Conservation (phyloP, 495 filamentous ascomycete species). For the Aspergillus nidulans region DNA sequence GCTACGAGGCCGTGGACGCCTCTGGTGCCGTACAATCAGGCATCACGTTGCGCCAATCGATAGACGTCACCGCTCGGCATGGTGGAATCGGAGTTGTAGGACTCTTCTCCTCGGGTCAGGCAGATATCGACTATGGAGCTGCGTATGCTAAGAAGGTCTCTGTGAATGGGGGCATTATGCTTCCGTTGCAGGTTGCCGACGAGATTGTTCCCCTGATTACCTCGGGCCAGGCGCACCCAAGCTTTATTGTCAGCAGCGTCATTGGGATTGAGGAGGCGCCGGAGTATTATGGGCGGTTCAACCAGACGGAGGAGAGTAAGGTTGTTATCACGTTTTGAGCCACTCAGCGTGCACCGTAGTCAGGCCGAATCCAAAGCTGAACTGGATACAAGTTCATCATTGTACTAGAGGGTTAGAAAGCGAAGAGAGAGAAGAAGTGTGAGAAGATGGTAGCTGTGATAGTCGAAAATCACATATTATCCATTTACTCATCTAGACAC, state of each 20-base stretch:
- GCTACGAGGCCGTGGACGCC: conserved; percentile 7
- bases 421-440: too few relatives aligned
- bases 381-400: too few relatives aligned
- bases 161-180: background rate
- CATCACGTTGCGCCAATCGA: background rate
- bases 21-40: background rate
- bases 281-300: background rate
- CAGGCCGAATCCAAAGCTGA: too few relatives aligned
- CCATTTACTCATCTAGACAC: too few relatives aligned
- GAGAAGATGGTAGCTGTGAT: too few relatives aligned
- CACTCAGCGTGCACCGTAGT: too few relatives aligned
- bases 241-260: background rate
- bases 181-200: background rate
- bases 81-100: background rate
- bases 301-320: background rate
- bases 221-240: background rate
- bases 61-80: background rate
- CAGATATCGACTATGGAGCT: background rate
- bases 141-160: background rate
- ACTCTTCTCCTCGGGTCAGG: background rate
- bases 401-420: too few relatives aligned
- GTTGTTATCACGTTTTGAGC: background rate
- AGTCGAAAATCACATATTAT: too few relatives aligned
- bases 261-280: background rate
- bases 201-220: conserved; percentile 8